phyloP scores from a whole-genome alignment of 768 basidiomycete genomes.

The Boletus tylopilopsis region DNA sequence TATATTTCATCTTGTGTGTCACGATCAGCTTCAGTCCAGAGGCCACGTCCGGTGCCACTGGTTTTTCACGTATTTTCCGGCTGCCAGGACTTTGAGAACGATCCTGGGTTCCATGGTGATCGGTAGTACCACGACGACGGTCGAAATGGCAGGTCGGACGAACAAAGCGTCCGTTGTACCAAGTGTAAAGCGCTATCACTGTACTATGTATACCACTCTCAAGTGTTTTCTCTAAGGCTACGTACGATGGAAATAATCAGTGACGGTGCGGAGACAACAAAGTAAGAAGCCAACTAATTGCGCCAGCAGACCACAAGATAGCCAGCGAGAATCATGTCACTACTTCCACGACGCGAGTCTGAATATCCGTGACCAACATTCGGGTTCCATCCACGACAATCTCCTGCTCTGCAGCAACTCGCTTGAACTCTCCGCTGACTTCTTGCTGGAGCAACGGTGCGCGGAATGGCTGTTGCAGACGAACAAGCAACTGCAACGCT shows the following conservation, averaged over 20 bases:
- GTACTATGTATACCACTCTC: too few species aligned
- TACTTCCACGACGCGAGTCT: too few species aligned
- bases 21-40: constrained; percentile 61
- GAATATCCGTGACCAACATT: too few species aligned
- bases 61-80: constrained; percentile 92
- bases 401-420: not conserved
- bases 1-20: constrained; percentile 60
- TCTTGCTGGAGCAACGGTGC: not conserved
- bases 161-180: constrained; percentile 66
- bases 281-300: too few species aligned
- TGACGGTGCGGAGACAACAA: too few species aligned
- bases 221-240: too few species aligned
- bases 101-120: constrained; percentile 71
- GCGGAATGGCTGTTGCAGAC: not conserved
- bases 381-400: too few species aligned
- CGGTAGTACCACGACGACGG: constrained; percentile 74
- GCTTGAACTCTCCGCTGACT: not conserved
- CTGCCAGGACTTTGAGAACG: constrained; percentile 56
- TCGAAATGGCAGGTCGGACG: constrained; percentile 59
- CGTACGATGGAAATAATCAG: too few species aligned
- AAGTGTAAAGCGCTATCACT: too few species aligned
- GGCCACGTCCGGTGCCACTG: constrained; percentile 68
- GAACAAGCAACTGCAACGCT: not conserved
- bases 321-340: too few species aligned
- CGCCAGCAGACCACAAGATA: too few species aligned